A percentile compares a stretch with the other conserved stretches of the same genome.
phyloP scores from a whole-genome alignment of 1,284 basidiomycete species.

The Ustilago xerochloae region DNA sequence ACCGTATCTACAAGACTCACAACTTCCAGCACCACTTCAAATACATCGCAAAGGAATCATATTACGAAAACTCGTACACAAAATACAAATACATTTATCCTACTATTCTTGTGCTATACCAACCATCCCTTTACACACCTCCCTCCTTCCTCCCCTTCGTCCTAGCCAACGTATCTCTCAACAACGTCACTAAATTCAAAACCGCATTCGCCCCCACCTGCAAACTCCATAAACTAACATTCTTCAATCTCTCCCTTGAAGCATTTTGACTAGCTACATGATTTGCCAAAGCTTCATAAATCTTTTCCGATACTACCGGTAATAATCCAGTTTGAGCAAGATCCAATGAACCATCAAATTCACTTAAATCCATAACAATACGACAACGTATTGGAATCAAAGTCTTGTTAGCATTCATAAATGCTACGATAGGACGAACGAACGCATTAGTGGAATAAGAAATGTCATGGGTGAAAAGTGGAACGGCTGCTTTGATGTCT shows the following conservation, averaged over 20 bases:
- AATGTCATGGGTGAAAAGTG: slow-evolving; percentile 72
- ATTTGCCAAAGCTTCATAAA: slow-evolving; percentile 66
- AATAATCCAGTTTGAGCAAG: slow-evolving; percentile 65
- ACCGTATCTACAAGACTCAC: no score
- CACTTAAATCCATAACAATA: slow-evolving; percentile 65
- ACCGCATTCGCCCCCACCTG: slow-evolving; percentile 49
- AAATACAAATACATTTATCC: no score
- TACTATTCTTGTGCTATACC: no score
- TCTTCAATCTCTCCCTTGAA: slow-evolving; percentile 55
- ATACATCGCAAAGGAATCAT: no score
- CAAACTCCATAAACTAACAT: slow-evolving; percentile 64
- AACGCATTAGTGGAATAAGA: slow-evolving; percentile 95
- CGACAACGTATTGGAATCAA: slow-evolving; percentile 64
- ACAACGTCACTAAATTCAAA: slow-evolving; percentile 38
- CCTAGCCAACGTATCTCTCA: slow-evolving; percentile 43
- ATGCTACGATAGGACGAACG: slow-evolving; percentile 95
- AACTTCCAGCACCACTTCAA: no score
- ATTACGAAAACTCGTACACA: no score
- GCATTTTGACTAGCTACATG: slow-evolving; percentile 65
- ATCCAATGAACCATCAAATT: slow-evolving; percentile 67
- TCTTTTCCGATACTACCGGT: slow-evolving; percentile 63
- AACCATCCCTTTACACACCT: background rate
- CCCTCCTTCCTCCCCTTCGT: slow-evolving; percentile 20
- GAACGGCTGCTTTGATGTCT: slow-evolving; percentile 94
- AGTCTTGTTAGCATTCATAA: slow-evolving; percentile 74